A percentile compares a stretch with the other conserved stretches of the same genome.
These are phyloP conservation scores for Phytopythium mirpurense DNA, from an alignment of 352 stramenopile species.

Conservation along the genomic window DNA sequence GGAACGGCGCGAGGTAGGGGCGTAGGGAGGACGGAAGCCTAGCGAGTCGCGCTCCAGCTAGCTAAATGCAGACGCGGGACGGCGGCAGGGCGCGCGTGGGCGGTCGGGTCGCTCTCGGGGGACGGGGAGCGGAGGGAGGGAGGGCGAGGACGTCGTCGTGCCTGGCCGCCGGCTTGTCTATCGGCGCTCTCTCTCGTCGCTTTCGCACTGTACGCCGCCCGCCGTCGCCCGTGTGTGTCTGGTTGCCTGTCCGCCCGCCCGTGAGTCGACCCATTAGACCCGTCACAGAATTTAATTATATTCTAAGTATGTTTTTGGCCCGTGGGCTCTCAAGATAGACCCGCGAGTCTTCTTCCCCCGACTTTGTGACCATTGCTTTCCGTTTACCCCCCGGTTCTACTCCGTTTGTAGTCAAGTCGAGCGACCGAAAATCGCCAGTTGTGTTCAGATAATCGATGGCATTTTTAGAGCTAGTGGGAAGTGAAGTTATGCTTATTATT, in stretches of 20 bases:
- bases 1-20: neutral
- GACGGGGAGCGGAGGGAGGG: slow-evolving; percentile 10
- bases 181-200: slow-evolving; percentile 8
- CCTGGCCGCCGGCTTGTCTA: slow-evolving; percentile 12
- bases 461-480: too few species aligned
- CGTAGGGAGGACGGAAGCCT: neutral
- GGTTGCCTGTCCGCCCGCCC: neutral
- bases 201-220: slow-evolving; percentile 9
- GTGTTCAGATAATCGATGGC: slow-evolving; percentile 2
- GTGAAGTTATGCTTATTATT: too few species aligned
- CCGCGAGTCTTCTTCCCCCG: neutral
- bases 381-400: neutral
- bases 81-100: neutral
- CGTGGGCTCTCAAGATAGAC: neutral
- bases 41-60: neutral
- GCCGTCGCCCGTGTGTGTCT: neutral
- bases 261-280: neutral
- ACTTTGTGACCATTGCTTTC: too few species aligned
- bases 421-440: neutral
- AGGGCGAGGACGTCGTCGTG: slow-evolving; percentile 8
- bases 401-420: slow-evolving; percentile 6
- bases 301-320: neutral
- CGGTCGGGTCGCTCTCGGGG: slow-evolving; percentile 1
- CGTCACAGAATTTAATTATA: neutral
- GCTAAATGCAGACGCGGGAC: neutral